Percentiles rank a stretch among this genome's conserved stretches.
Conservation (phyloP, 2,329 filamentous ascomycete genomes). For the Fusarium nisikadoi region DNA sequence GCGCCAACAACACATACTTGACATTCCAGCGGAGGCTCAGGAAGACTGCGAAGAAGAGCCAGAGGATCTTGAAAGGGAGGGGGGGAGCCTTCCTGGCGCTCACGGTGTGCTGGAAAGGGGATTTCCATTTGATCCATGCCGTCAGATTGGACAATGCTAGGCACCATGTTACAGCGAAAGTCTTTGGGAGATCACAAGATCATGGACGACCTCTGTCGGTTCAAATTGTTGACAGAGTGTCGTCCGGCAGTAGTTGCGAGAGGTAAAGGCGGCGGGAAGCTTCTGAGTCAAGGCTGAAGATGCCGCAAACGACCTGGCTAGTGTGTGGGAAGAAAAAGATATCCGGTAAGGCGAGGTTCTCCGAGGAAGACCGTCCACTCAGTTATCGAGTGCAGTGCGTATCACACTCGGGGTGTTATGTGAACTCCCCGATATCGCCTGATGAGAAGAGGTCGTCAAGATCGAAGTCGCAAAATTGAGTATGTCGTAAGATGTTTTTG, state of each 20-base stretch:
- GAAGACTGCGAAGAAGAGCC: conserved; percentile 60
- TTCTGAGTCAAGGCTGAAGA: conserved; percentile 4
- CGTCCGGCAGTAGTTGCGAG: conserved; percentile 36
- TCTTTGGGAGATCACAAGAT: conserved; percentile 33
- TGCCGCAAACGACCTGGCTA: background rate
- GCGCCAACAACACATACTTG: conserved; percentile 66
- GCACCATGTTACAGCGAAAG: conserved; percentile 41
- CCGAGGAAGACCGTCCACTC: conserved; percentile 36
- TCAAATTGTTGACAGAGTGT: conserved; percentile 40
- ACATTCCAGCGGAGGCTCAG: conserved; percentile 57
- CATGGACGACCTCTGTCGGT: conserved; percentile 45
- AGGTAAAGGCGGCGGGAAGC: conserved; percentile 6
- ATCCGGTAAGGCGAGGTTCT: conserved; percentile 24
- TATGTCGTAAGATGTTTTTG: background rate
- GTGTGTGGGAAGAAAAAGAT: conserved; percentile 25
- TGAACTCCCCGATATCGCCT: conserved; percentile 26
- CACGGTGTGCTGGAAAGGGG: conserved; percentile 34
- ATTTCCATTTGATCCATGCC: conserved; percentile 42
- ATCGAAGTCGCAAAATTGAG: conserved; percentile 18
- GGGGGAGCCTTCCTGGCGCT: conserved; percentile 45
- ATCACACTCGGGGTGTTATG: conserved; percentile 31
- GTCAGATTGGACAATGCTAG: conserved; percentile 51
- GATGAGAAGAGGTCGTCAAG: conserved; percentile 21
- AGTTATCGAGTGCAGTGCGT: conserved; percentile 34
- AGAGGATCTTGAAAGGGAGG: conserved; percentile 57